Evolutionary conservation across 805 yeast species (phyloP), one percentile per base, ranked within the genome.

Genomic region (Metschnikowia dekortorum): DNA sequence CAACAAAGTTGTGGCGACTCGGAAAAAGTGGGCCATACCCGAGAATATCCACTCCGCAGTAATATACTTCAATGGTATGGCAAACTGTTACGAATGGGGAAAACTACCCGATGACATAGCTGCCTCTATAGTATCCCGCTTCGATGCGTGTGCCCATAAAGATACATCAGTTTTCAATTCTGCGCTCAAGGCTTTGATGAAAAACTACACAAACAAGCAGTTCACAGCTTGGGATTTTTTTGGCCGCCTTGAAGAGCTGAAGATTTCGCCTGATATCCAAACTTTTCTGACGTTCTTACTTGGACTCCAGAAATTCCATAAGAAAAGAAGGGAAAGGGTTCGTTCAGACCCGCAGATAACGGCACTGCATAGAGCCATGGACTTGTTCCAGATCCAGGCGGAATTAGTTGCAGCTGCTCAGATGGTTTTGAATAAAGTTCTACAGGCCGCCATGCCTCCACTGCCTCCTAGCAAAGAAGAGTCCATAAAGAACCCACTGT

Each of bases 21-120:
- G 88, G 45, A 83, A 81, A 56, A 85, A 83, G 61, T 79, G 87
- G 83, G 79, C 78, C 0, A 73, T 82, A 10, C 75, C 77, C 2
- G 68, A 75, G 5, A 80, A 83, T 56, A 77, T 79, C n/a, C 69
- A 68, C 30, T 69, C 73, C 7, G 67, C 63, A 46, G 61, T 69
- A 5, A 66, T 67, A 8, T 58, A 70, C 16, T 73, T 69, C 50
- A 62, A 65, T 45, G 76, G 76, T 1, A 50, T 73, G 9, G 61
- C 72, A 40, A 67, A 62, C 47, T 49, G 62, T 16, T 60, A 60
- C 29, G 59, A 61, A 36, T 70, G 73, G 73, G 76, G 75, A 2
- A 56, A 58, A 37, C 61, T 65, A 0, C 49, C 62, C 14, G 51
- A 53, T 16, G 50, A 48, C 2, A n/a, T 56, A 14, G 59, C 65